Evolutionary conservation across 2,329 filamentous ascomycete species (phyloP), one percentile per base, ranked within the genome.

Genomic region (Hypoxylon sp.): DNA sequence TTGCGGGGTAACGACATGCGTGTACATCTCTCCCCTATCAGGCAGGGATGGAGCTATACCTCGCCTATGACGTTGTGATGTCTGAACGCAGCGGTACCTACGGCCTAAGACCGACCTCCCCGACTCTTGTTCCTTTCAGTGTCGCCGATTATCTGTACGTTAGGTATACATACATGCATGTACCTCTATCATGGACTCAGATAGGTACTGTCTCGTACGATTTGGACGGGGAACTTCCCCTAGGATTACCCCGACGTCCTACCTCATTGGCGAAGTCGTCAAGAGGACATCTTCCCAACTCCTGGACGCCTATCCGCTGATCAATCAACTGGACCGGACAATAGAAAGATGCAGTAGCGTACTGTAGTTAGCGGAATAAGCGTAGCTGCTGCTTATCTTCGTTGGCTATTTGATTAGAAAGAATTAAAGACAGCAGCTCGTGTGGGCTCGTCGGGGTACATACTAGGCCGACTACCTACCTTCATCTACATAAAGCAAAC

Each of bases 191-290:
- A 15, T 42, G 39, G 7, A 31, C 47, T 44, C n/a, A 39, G 42
- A 27, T 27, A 27, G 55, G 32, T 15, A 24, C 39, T 13, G 17
- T 32, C 42, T 57, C 55, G 53, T 56, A 58, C 27, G 64, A 65
- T 68, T 55, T 27, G 35, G 35, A 21, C 58, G 59, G 37, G 57
- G 67, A 69, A 29, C 51, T 52, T 57, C 64, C 62, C 52, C 62
- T 51, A 55, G 67, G 66, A 71, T 66, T 52, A 57, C 29, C 61
- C 61, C 68, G 50, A 62, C 51, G 35, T 8, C 21, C 29, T 61
- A 29, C 65, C 53, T 63, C 51, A 73, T 74, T 74, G 73, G 72
- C 72, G 72, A 75, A 72, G 74, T 75, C 73, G 74, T 76, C 67
- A 65, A 58, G 55, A 54, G 47, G 59, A 47, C 55, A 39, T 59